phyloP scores from a whole-genome alignment of 2,329 filamentous ascomycete genomes.

The Apiospora phragmitis region DNA sequence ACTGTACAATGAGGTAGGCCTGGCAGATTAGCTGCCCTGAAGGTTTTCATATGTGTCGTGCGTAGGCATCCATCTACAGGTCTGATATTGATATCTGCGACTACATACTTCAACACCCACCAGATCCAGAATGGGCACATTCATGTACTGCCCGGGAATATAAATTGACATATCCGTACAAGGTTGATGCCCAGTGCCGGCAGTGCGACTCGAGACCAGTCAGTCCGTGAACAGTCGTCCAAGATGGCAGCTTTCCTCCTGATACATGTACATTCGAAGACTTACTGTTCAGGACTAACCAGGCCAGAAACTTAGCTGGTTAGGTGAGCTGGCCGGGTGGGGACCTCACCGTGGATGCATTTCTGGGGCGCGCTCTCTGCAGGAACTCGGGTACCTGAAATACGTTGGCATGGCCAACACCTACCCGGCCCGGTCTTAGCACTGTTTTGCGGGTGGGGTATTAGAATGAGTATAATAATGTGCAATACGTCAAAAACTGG shows the following conservation, averaged over 20 bases:
- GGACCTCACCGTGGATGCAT: not conserved
- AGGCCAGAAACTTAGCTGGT: conserved; percentile 4
- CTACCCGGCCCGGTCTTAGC: conserved; percentile 4
- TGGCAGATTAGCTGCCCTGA: not conserved
- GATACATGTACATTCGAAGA: not conserved
- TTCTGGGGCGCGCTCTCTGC: conserved; percentile 3
- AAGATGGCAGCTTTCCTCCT: not conserved
- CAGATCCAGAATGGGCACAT: not conserved
- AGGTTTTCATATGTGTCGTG: conserved; percentile 7
- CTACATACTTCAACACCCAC: not conserved
- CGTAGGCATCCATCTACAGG: not conserved
- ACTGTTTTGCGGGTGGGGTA: not conserved
- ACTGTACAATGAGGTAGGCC: not conserved
- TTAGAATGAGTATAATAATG: conserved; percentile 2
- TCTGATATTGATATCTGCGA: not conserved
- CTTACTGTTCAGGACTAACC: conserved; percentile 1
- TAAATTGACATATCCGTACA: not conserved
- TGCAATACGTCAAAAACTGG: not conserved
- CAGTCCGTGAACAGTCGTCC: not conserved
- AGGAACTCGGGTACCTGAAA: conserved; percentile 12
- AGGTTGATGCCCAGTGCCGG: not conserved
- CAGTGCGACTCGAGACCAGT: not conserved
- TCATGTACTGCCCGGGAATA: not conserved
- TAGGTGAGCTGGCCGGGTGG: conserved; percentile 4
- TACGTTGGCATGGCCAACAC: not conserved